A percentile compares a stretch with the other conserved stretches of the same genome.
Evolutionary conservation across 768 basidiomycete genomes (phyloP).

Genomic region (Sporobolomyces pararoseus): DNA sequence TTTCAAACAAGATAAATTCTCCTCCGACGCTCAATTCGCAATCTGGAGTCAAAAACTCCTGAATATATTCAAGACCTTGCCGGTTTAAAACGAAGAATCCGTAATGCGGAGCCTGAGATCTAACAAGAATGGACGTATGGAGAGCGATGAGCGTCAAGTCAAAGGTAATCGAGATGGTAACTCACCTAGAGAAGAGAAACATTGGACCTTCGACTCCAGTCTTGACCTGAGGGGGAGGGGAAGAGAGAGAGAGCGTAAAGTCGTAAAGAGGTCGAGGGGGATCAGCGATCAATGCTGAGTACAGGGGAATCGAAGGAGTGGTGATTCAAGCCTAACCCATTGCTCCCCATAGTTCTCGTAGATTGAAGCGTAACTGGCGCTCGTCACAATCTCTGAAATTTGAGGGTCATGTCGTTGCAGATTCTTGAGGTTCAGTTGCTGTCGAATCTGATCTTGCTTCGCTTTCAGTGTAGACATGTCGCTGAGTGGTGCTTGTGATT

Average conservation of each 20-base stretch:
- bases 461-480: slow-evolving; percentile 31
- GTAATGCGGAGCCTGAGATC: slow-evolving; percentile 32
- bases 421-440: slow-evolving; percentile 34
- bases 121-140: neutral
- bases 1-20: slow-evolving; percentile 42
- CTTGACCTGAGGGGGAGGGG: slow-evolving; percentile 34
- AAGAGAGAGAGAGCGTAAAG: too few relatives aligned
- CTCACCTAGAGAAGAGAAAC: slow-evolving; percentile 44
- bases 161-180: too few relatives aligned
- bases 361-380: slow-evolving; percentile 14
- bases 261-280: too few relatives aligned
- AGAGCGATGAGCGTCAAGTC: too few relatives aligned
- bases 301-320: too few relatives aligned
- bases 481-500: too few relatives aligned
- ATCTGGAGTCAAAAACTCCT: slow-evolving; percentile 41
- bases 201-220: slow-evolving; percentile 44
- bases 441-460: slow-evolving; percentile 18
- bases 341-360: slow-evolving; percentile 33
- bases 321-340: too few relatives aligned
- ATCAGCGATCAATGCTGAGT: too few relatives aligned
- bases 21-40: slow-evolving; percentile 35
- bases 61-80: slow-evolving; percentile 44
- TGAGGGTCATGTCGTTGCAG: slow-evolving; percentile 28
- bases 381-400: slow-evolving; percentile 23
- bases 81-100: slow-evolving; percentile 45